Evolutionary conservation across 768 basidiomycete genomes (phyloP), one percentile per base, ranked within the genome.

Genomic region (Pholiota molesta): DNA sequence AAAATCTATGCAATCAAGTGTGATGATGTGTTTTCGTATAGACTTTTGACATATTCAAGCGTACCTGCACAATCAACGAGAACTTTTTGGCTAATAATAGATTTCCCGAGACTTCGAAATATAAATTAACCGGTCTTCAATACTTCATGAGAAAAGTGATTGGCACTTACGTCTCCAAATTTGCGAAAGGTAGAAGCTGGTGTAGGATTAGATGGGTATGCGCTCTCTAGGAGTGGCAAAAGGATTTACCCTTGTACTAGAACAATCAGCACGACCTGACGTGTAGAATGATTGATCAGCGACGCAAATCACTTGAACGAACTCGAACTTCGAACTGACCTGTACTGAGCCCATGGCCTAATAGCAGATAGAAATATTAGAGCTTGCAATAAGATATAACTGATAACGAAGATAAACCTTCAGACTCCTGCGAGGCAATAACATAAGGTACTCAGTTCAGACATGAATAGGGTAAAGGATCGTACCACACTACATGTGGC

Each of bases 121-220:
- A 47, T 16, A 17, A 28, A 16, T 23, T n/a, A 55, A 3, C 53
- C 33, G 19, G 37, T 10, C 3, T 16, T 45, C 42, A 35, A 14
- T 17, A 42, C 8, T 19, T 17, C 8, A 42, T n/a, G 5, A 35
- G 17, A 37, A 1, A 37, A 37, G 35, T 39, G 2, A n/a, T 35
- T 14, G 52, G 9, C 6, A 62, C 72, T 52, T 53, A 75, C 74
- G 71, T 31, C 59, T 65, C 74, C 74, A 74, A 26, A 75, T 75
- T 65, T 72, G 71, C 42, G 66, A 67, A n/a, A 75, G 64, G 55
- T 75, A 75, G 39, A 70, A 69, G 19, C 74, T 75, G 40, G 39
- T 51, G 17, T 17, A 54, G 17, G 21, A 52, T 35, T 31, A 11
- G 37, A 54, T 42, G 9, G n/a, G 60, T 29, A 4, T 29, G 23